phyloP scores from a whole-genome alignment of 2,329 filamentous ascomycete genomes.

The Aspergillus uvarum region DNA sequence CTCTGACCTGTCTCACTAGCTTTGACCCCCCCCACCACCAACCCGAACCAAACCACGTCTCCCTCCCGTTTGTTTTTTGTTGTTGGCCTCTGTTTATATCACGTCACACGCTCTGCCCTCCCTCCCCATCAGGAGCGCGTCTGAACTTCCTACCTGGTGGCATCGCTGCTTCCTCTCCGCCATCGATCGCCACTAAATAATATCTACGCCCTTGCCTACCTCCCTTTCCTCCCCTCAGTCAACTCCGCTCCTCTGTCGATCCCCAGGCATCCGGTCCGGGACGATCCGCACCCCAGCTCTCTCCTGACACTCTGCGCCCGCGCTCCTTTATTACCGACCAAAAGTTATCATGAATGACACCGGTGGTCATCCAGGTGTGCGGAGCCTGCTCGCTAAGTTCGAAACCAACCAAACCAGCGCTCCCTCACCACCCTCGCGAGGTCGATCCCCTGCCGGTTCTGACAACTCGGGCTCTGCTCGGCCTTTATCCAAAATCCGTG shows the following conservation, averaged over 20 bases:
- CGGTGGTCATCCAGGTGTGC: conserved; percentile 53
- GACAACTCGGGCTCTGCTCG: conserved; percentile 47
- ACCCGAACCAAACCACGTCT: conserved; percentile 3
- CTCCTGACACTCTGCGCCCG: not conserved
- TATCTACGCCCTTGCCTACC: conserved; percentile 6
- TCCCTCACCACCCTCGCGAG: conserved; percentile 65
- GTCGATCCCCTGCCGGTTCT: conserved; percentile 62
- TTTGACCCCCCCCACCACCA: conserved; percentile 11
- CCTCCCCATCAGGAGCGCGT: conserved; percentile 7
- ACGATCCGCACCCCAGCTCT: conserved; percentile 1
- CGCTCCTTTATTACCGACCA: not conserved
- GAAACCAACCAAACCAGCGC: conserved; percentile 65
- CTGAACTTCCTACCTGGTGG: not conserved
- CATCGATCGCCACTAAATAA: not conserved
- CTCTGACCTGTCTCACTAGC: conserved; percentile 7
- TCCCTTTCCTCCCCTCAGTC: conserved; percentile 3
- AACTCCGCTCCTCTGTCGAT: not conserved
- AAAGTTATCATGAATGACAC: conserved; percentile 21
- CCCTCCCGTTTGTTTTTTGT: conserved; percentile 3
- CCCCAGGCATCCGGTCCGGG: conserved; percentile 1
- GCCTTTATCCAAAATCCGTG: conserved; percentile 72
- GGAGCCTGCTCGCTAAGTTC: conserved; percentile 76
- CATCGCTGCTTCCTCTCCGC: not conserved
- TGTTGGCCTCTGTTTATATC: conserved; percentile 20
- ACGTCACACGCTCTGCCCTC: conserved; percentile 17